Conservation (phyloP, 2,329 filamentous ascomycete species). For the Clarireedia sp. region DNA sequence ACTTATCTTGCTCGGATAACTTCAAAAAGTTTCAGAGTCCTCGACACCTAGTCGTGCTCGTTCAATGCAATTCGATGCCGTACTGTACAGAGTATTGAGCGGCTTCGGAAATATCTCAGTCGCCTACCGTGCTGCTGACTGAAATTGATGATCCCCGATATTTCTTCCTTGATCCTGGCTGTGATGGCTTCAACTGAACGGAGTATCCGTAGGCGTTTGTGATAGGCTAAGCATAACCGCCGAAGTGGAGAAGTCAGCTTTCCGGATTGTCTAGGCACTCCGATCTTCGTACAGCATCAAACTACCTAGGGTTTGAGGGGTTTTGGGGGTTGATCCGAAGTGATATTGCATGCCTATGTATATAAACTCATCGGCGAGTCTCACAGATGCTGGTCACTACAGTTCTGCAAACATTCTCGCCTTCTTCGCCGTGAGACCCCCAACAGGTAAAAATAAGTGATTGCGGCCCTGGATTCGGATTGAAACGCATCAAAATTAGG, state of each 20-base stretch:
- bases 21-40: not conserved
- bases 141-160: not conserved
- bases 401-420: too few relatives aligned
- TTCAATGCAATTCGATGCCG: too few relatives aligned
- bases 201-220: not conserved
- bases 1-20: not conserved
- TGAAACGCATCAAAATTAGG: too few relatives aligned
- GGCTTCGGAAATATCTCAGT: not conserved
- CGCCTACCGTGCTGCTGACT: not conserved
- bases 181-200: slow-evolving; percentile 1
- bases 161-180: not conserved
- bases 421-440: too few relatives aligned
- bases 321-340: not conserved
- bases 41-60: not conserved
- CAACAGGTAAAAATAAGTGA: not conserved
- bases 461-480: not conserved
- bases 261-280: not conserved
- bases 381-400: too few relatives aligned
- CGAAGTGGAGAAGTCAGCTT: slow-evolving; percentile 5
- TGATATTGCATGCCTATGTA: too few relatives aligned
- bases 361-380: too few relatives aligned
- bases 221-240: slow-evolving; percentile 8
- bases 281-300: not conserved
- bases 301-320: not conserved
- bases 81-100: not conserved